These are phyloP conservation scores for Pholiota adiposa DNA, from an alignment of 1,284 basidiomycete genomes.

Conservation along the genomic window DNA sequence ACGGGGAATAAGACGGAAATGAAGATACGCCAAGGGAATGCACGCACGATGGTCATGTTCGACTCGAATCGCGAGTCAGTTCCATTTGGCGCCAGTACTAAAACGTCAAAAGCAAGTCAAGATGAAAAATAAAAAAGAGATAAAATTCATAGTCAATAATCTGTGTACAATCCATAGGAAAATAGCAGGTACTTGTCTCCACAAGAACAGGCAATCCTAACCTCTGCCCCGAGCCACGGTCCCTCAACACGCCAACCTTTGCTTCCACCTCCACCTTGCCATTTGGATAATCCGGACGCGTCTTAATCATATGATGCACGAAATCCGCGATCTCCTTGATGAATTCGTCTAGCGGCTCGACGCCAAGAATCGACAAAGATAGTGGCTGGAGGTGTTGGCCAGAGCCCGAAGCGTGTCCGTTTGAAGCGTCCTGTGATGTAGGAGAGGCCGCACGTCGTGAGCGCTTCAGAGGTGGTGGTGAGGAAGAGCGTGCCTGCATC, in stretches of 20 bases:
- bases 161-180: conserved; percentile 14
- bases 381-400: conserved; percentile 53
- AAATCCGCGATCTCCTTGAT: conserved; percentile 92
- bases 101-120: not conserved
- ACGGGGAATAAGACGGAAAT: not conserved
- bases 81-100: conserved; percentile 57
- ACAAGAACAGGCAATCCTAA: conserved; percentile 77
- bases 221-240: conserved; percentile 60
- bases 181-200: conserved; percentile 74
- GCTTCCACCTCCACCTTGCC: conserved; percentile 85
- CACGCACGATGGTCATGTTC: conserved; percentile 85
- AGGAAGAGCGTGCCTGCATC: conserved; percentile 26
- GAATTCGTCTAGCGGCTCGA: conserved; percentile 95
- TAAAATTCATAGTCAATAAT: conserved; percentile 12
- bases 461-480: conserved; percentile 40
- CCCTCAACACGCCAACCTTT: conserved; percentile 85
- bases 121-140: conserved; percentile 9
- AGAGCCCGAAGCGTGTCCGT: conserved; percentile 16
- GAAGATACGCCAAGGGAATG: conserved; percentile 8
- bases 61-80: conserved; percentile 83
- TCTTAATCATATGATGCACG: conserved; percentile 72
- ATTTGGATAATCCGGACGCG: conserved; percentile 50
- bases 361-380: conserved; percentile 88
- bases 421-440: conserved; percentile 2
- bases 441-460: conserved; percentile 31